Percentiles rank a stretch among this genome's conserved stretches.
Evolutionary conservation across 371 early-diverging fungal species (phyloP).

Genomic region (Cladochytrium tenue): DNA sequence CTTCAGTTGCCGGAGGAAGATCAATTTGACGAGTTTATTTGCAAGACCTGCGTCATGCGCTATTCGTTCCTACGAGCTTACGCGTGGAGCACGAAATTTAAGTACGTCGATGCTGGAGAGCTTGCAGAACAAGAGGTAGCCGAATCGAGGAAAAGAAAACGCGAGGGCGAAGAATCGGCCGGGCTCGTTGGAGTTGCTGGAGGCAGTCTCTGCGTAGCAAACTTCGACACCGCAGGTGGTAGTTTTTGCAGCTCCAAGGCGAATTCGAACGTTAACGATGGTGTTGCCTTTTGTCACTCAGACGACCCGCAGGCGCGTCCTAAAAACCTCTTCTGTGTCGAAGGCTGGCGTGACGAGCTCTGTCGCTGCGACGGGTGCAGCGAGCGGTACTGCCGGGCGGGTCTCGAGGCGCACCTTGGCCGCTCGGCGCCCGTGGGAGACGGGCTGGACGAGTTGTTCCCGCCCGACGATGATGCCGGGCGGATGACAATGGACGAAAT

Average conservation of each 20-base stretch:
- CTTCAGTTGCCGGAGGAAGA: slow-evolving; percentile 70
- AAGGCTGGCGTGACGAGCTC: slow-evolving; percentile 53
- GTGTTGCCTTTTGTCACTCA: background rate
- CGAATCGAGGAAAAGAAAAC: slow-evolving; percentile 1
- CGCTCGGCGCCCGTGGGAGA: background rate
- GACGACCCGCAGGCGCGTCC: background rate
- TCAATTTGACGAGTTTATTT: slow-evolving; percentile 77
- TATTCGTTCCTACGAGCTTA: slow-evolving; percentile 42
- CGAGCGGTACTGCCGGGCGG: slow-evolving; percentile 14
- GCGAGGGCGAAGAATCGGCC: too few species aligned
- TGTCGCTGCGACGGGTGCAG: slow-evolving; percentile 39
- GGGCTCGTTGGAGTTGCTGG: too few species aligned
- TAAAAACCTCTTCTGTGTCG: slow-evolving; percentile 47
- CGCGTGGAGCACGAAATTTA: background rate
- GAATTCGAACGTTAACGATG: background rate
- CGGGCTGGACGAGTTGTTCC: background rate
- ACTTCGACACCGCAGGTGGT: too few species aligned
- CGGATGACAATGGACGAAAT: slow-evolving; percentile 65
- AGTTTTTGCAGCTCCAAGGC: background rate
- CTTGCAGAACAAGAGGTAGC: too few species aligned
- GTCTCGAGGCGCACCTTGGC: slow-evolving; percentile 3
- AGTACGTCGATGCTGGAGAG: background rate
- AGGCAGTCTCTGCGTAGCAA: too few species aligned
- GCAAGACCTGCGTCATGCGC: slow-evolving; percentile 69
- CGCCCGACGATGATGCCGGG: slow-evolving; percentile 5